Evolutionary conservation across 2,329 filamentous ascomycete genomes (phyloP).

Genomic region (Arthrobotrys sinensis): DNA sequence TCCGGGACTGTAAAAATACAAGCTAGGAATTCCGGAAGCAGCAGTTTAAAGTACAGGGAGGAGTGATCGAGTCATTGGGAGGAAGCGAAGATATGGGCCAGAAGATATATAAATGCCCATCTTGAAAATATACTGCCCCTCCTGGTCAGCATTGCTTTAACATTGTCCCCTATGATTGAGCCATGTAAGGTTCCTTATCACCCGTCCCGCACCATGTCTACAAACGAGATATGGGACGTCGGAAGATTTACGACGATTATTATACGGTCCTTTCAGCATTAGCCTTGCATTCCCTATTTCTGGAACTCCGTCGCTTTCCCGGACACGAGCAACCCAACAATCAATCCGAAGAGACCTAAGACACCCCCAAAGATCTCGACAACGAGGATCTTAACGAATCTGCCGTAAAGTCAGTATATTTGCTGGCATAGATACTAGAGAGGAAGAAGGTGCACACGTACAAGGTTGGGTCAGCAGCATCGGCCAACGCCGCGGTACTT

Average conservation of each 20-base stretch:
- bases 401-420: constrained; percentile 67
- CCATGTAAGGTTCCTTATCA: neutral
- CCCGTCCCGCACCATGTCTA: constrained; percentile 4
- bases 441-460: constrained; percentile 70
- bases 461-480: constrained; percentile 92
- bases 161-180: neutral
- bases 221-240: neutral
- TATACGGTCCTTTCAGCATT: neutral
- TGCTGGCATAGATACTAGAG: neutral
- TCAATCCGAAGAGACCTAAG: constrained; percentile 93
- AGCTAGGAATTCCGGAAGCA: neutral
- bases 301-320: constrained; percentile 84
- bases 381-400: constrained; percentile 98
- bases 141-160: neutral
- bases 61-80: neutral
- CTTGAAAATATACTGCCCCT: neutral
- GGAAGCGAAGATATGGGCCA: neutral
- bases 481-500: constrained; percentile 93
- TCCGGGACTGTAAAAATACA: neutral
- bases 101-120: neutral
- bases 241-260: neutral
- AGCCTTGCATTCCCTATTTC: constrained; percentile 6
- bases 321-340: constrained; percentile 90
- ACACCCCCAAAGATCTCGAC: constrained; percentile 99
- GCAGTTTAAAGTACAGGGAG: neutral